Evolutionary conservation across 2,329 filamentous ascomycete species (phyloP), one percentile per base, ranked within the genome.

Genomic region (Apiospora rasikravindrae): DNA sequence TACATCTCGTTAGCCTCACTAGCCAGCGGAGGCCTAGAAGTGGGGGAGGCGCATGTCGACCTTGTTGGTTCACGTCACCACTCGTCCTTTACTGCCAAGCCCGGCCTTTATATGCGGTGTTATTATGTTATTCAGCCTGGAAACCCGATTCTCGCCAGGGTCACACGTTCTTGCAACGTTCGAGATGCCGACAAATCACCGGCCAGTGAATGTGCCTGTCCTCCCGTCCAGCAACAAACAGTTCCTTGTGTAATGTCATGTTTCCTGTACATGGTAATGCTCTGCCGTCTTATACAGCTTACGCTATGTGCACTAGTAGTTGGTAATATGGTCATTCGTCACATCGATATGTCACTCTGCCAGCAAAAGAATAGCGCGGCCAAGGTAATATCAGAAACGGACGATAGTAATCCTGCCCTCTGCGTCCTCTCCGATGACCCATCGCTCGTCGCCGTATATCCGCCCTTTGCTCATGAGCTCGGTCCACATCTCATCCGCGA

Each of bases 401-500:
- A 88, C 81, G 71, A 92, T 80, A 0, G 88, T 87, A 66, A 92
- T 78, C 73, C 85, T 83, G 44, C 87, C 84, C 11, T 82, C 77
- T 1, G 75, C 74, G 76, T 89, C 89, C 80, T 91, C 88, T 0
- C 90, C 90, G 14, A 92, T 79, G n/a, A 92, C 70, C 85, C 89
- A 91, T 71, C 88, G 80, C 78, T 92, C 90, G 73, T 90, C 88
- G 1, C 89, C 90, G 47, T 81, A 85, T 22, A 92, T 87, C 73
- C 83, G 84, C 0, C 88, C 89, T 75, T 85, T 87, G 1, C 78
- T 84, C 67, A 88, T 80, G 45, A 92, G 77, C 76, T 87, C 82
- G 26, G 78, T 77, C 82, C 86, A 88, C 69, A 88, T 79, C 6
- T 81, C 80, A 45, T 85, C 82, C 4, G 76, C 75, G 67, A 88